Conservation (phyloP, 108 stramenopile genomes). For the Conticribra weissflogii region DNA sequence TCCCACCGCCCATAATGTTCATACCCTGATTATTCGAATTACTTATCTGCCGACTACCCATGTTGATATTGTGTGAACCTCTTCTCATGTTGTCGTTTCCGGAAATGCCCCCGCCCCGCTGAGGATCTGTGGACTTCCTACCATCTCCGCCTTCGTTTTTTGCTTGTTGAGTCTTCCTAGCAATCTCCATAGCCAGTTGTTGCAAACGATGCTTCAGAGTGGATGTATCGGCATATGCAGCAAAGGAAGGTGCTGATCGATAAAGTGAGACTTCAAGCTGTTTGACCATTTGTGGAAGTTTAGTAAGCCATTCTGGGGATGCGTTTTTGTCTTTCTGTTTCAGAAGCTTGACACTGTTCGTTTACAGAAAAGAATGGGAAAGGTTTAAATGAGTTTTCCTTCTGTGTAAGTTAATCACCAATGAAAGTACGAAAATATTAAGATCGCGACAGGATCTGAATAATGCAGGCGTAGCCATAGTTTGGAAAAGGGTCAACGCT, state of each 20-base stretch:
- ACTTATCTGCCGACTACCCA: no score
- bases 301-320: conserved; percentile 87
- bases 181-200: conserved; percentile 87
- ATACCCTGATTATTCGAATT: not conserved
- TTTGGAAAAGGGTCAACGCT: no score
- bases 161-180: conserved; percentile 63
- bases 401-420: no score
- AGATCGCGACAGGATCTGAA: no score
- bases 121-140: conserved; percentile 10
- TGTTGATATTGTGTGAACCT: not conserved
- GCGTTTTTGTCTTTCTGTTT: conserved; percentile 90
- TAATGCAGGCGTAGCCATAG: no score
- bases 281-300: conserved; percentile 96
- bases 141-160: conserved; percentile 32
- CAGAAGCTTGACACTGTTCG: conserved; percentile 83
- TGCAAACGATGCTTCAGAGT: conserved; percentile 92
- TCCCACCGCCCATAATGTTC: conserved; percentile 4
- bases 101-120: not conserved
- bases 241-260: conserved; percentile 85
- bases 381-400: no score
- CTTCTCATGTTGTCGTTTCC: not conserved
- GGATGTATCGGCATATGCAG: conserved; percentile 85
- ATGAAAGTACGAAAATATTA: no score
- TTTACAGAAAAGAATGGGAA: not conserved
- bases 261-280: conserved; percentile 94